These are phyloP conservation scores for Apostasia shenzhenica DNA, from an alignment of 106 monocot species.

Conservation along the genomic window DNA sequence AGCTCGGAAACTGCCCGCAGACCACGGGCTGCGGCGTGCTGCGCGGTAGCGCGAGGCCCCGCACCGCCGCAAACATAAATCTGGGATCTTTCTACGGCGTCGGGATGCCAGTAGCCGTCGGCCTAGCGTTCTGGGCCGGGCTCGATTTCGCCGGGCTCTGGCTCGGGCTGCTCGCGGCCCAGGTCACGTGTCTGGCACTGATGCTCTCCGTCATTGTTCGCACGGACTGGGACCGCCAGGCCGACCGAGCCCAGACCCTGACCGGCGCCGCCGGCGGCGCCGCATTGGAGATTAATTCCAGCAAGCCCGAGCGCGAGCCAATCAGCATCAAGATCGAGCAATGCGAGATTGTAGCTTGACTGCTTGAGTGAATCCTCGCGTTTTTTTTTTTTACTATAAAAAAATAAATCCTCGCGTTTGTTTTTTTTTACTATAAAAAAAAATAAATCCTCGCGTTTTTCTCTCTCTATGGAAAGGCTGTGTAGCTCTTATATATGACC, in stretches of 20 bases:
- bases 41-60: conserved; percentile 25
- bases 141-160: conserved; percentile 25
- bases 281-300: no score
- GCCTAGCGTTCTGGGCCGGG: conserved; percentile 14
- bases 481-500: no score
- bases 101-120: conserved; percentile 25
- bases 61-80: conserved; percentile 18
- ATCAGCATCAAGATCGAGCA: no score
- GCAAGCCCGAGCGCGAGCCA: no score
- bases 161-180: conserved; percentile 23
- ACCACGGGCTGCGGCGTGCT: conserved; percentile 17
- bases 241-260: conserved; percentile 13
- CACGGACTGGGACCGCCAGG: conserved; percentile 25
- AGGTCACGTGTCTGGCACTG: conserved; percentile 19
- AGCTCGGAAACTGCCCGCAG: no score
- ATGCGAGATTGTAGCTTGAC: no score
- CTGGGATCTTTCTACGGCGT: conserved; percentile 22
- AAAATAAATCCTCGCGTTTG: no score
- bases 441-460: no score
- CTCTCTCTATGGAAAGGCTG: no score
- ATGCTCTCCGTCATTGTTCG: conserved; percentile 15
- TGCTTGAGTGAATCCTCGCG: no score
- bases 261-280: conserved; percentile 5
- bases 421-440: no score
- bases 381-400: no score